Conservation (phyloP, 345 rosid species). For the Eutrema yunnanense region DNA sequence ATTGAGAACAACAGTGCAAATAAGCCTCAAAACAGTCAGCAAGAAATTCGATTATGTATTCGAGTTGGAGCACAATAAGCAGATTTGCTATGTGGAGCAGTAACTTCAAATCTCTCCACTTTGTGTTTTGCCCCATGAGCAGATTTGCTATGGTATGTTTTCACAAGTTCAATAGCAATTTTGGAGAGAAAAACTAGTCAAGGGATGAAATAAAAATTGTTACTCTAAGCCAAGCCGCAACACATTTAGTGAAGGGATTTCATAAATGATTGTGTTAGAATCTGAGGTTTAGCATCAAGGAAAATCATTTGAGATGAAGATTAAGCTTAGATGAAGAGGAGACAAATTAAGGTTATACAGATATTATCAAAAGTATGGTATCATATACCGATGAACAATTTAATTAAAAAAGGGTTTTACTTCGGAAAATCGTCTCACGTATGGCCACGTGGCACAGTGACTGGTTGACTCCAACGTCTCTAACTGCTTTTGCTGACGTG, state of each 20-base stretch:
- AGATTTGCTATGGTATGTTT: neutral
- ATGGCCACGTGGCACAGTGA: conserved; percentile 13
- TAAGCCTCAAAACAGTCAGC: neutral
- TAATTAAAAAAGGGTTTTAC: neutral
- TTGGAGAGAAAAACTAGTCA: neutral
- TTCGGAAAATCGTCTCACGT: neutral
- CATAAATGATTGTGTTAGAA: neutral
- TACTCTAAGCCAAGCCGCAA: neutral
- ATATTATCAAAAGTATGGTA: too few relatives aligned
- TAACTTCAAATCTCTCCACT: neutral
- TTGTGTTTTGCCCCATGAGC: neutral
- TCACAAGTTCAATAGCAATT: neutral
- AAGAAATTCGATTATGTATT: neutral
- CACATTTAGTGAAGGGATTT: neutral
- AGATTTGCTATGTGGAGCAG: neutral
- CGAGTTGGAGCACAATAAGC: neutral
- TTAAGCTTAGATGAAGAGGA: neutral
- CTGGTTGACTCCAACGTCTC: conserved; percentile 24
- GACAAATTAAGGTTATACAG: too few relatives aligned
- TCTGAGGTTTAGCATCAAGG: neutral
- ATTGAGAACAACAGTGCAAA: neutral
- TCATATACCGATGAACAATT: too few relatives aligned
- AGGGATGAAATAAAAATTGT: neutral
- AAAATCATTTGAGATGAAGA: neutral
- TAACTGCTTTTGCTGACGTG: conserved; percentile 46